phyloP scores from a whole-genome alignment of 2,329 filamentous ascomycete species.

The Fusarium circinatum region DNA sequence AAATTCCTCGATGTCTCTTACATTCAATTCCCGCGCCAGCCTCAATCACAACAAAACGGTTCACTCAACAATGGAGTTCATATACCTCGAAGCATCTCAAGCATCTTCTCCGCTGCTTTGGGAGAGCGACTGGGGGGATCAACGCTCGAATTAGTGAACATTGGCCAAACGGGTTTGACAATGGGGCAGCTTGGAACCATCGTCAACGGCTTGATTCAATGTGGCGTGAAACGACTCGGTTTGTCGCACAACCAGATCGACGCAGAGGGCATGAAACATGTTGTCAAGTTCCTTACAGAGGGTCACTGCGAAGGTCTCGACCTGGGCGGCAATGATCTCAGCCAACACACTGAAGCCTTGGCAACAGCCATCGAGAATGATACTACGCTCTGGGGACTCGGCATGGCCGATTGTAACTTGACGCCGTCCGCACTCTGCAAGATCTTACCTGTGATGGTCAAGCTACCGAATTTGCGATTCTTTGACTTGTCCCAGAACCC shows the following conservation, averaged over 20 bases:
- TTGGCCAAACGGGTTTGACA: slow-evolving; percentile 81
- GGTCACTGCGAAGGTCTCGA: slow-evolving; percentile 89
- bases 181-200: slow-evolving; percentile 77
- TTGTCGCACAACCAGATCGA: slow-evolving; percentile 85
- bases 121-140: slow-evolving; percentile 79
- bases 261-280: slow-evolving; percentile 76
- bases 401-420: slow-evolving; percentile 86
- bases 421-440: slow-evolving; percentile 76
- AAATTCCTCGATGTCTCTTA: slow-evolving; percentile 88
- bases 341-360: slow-evolving; percentile 64
- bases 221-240: slow-evolving; percentile 81
- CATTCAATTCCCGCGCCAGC: slow-evolving; percentile 75
- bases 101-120: slow-evolving; percentile 80
- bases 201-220: slow-evolving; percentile 83
- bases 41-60: slow-evolving; percentile 44
- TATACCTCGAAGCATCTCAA: slow-evolving; percentile 53
- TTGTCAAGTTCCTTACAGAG: slow-evolving; percentile 78
- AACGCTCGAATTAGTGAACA: slow-evolving; percentile 81
- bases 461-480: slow-evolving; percentile 80
- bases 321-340: slow-evolving; percentile 82
- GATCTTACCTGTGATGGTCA: slow-evolving; percentile 78
- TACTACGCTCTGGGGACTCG: slow-evolving; percentile 79
- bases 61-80: slow-evolving; percentile 48
- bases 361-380: slow-evolving; percentile 63
- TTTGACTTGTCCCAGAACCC: slow-evolving; percentile 93